A percentile compares a stretch with the other conserved stretches of the same genome.
phyloP scores from a whole-genome alignment of 371 early-diverging fungal species.

The Gilbertella persicaria region DNA sequence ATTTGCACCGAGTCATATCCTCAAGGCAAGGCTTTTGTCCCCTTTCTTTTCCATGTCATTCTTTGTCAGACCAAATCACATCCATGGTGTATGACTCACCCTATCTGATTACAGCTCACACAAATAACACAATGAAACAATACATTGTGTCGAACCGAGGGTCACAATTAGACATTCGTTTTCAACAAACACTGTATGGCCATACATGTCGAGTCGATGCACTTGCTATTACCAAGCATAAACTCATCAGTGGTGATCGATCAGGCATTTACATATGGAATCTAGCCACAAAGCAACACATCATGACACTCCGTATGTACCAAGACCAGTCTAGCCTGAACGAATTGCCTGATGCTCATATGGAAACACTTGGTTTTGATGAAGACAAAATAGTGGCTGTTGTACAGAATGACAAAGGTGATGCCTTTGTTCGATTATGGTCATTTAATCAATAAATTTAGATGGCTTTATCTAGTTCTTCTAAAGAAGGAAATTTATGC shows the following conservation, averaged over 20 bases:
- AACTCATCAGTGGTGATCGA: slow-evolving; percentile 47
- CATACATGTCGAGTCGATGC: slow-evolving; percentile 48
- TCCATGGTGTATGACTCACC: slow-evolving; percentile 41
- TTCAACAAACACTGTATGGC: slow-evolving; percentile 42
- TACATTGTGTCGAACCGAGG: slow-evolving; percentile 26
- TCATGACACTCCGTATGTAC: slow-evolving; percentile 6
- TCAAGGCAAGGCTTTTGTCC: slow-evolving; percentile 31
- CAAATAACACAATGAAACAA: slow-evolving; percentile 54
- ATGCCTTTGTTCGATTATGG: slow-evolving; percentile 23
- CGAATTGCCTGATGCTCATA: slow-evolving; percentile 21
- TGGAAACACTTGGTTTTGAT: slow-evolving; percentile 35
- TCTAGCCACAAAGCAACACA: slow-evolving; percentile 5
- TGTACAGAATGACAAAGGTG: slow-evolving; percentile 4
- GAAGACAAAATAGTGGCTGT: slow-evolving; percentile 39
- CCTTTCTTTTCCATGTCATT: background rate
- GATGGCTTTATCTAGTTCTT: slow-evolving; percentile 29
- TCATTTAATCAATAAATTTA: slow-evolving; percentile 9
- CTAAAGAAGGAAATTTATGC: slow-evolving; percentile 39
- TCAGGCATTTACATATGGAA: slow-evolving; percentile 51
- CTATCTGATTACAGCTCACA: slow-evolving; percentile 47
- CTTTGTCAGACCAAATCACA: slow-evolving; percentile 23
- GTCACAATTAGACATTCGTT: slow-evolving; percentile 25
- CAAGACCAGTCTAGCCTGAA: slow-evolving; percentile 9
- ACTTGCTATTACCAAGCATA: slow-evolving; percentile 31
- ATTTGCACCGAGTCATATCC: slow-evolving; percentile 20